Percentiles rank a stretch among this genome's conserved stretches.
Evolutionary conservation across 495 filamentous ascomycete genomes (phyloP).

Genomic region (Podospora australis): DNA sequence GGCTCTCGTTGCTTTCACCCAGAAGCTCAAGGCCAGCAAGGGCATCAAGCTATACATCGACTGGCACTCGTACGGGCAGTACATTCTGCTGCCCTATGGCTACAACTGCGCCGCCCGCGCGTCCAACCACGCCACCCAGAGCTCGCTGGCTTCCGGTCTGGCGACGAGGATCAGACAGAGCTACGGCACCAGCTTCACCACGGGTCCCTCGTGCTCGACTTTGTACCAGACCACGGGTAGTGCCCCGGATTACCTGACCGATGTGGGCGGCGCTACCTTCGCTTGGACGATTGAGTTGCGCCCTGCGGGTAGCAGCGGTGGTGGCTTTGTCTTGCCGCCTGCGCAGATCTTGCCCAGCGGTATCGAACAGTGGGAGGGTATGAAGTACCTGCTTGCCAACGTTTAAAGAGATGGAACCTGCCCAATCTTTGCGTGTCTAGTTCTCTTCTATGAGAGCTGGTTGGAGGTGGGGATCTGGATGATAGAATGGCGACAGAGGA

Average conservation of each 20-base stretch:
- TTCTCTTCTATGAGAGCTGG: no score
- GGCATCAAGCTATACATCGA: constrained; percentile 57
- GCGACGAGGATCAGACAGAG: constrained; percentile 38
- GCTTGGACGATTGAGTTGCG: constrained; percentile 52
- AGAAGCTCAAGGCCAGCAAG: constrained; percentile 30
- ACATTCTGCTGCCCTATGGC: constrained; percentile 30
- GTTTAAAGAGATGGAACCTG: background rate
- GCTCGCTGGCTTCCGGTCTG: constrained; percentile 30
- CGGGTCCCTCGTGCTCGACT: constrained; percentile 53
- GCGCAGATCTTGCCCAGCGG: constrained; percentile 47
- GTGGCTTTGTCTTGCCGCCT: constrained; percentile 54
- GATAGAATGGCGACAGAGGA: no score
- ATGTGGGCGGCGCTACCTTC: constrained; percentile 45
- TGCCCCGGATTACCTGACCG: constrained; percentile 49
- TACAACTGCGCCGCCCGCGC: constrained; percentile 33
- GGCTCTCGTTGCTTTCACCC: constrained; percentile 35
- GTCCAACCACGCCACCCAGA: constrained; percentile 43
- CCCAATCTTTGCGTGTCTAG: no score
- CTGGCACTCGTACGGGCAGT: constrained; percentile 54
- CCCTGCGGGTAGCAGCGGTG: constrained; percentile 26
- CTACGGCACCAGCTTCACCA: constrained; percentile 43
- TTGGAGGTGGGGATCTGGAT: no score
- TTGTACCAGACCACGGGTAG: constrained; percentile 53
- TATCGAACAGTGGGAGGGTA: constrained; percentile 49
- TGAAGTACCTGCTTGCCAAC: constrained; percentile 41